Conservation (phyloP, 345 rosid species). For the Aquilaria sinensis region DNA sequence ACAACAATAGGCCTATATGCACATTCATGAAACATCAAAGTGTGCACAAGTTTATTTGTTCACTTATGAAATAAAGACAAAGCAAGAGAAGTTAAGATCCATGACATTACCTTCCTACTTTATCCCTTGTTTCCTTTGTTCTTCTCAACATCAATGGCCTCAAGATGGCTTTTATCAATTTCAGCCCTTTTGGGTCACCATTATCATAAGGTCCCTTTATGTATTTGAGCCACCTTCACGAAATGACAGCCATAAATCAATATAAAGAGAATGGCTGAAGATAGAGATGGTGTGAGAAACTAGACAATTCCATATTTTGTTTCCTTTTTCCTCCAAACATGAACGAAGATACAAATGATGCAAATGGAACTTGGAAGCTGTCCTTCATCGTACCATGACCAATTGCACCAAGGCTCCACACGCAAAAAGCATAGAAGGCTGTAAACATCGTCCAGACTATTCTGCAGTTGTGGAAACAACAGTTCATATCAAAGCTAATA, state of each 20-base stretch:
- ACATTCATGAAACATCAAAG: conserved; percentile 9
- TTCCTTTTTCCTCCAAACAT: background rate
- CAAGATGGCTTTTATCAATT: conserved; percentile 51
- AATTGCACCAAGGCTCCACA: conserved; percentile 75
- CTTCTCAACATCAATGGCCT: conserved; percentile 67
- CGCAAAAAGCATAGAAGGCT: conserved; percentile 67
- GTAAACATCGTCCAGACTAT: conserved; percentile 60
- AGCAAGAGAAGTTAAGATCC: background rate
- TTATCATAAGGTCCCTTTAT: conserved; percentile 62
- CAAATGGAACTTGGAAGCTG: background rate
- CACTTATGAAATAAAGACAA: background rate
- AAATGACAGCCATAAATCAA: background rate
- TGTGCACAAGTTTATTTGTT: conserved; percentile 1
- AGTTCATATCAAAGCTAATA: background rate
- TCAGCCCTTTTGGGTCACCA: conserved; percentile 59
- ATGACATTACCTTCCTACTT: conserved; percentile 43
- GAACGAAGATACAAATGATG: background rate
- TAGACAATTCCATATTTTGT: background rate
- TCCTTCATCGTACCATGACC: conserved; percentile 44
- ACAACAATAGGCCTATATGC: conserved; percentile 54
- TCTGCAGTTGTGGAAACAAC: conserved; percentile 29
- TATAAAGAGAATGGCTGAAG: background rate
- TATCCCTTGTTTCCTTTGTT: conserved; percentile 62
- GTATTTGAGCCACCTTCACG: conserved; percentile 53
- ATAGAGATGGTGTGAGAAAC: background rate